Evolutionary conservation across 2,329 filamentous ascomycete species (phyloP).

Genomic region (Neophaeococcomyces mojaviensis): DNA sequence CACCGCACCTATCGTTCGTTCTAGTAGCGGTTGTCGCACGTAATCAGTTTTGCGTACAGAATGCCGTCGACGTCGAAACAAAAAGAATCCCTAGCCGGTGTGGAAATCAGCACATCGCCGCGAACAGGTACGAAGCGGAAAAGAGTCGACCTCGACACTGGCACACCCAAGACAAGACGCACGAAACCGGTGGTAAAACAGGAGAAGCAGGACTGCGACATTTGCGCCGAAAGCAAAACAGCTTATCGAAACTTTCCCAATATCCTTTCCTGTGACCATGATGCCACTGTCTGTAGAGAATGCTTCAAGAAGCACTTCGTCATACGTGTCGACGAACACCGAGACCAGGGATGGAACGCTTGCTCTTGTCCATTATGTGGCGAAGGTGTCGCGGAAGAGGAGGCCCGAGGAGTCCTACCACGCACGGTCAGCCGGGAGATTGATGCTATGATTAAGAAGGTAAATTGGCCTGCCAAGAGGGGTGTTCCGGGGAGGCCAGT

Average conservation of each 20-base stretch:
- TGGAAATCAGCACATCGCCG: neutral
- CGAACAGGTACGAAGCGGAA: conserved; percentile 3
- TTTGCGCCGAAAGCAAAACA: conserved; percentile 11
- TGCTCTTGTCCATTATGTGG: conserved; percentile 11
- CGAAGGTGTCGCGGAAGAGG: neutral
- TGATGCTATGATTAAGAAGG: conserved; percentile 5
- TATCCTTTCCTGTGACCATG: conserved; percentile 7
- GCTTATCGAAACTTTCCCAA: conserved; percentile 7
- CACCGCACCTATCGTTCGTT: too few relatives aligned
- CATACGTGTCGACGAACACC: neutral
- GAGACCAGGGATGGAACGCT: conserved; percentile 4
- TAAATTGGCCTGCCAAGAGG: neutral
- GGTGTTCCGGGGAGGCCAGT: neutral
- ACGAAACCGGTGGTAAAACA: neutral
- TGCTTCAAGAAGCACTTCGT: conserved; percentile 9
- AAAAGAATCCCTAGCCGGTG: neutral
- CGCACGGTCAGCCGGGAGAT: neutral
- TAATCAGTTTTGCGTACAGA: neutral
- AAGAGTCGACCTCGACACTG: neutral
- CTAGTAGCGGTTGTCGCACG: too few relatives aligned
- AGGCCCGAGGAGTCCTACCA: conserved; percentile 2
- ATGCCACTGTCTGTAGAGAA: conserved; percentile 5
- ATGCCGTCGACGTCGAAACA: neutral
- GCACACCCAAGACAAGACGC: neutral
- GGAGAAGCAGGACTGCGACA: conserved; percentile 10